A percentile compares a stretch with the other conserved stretches of the same genome.
Conservation (phyloP, 2,329 filamentous ascomycete species). For the Raffaelea albimanens region DNA sequence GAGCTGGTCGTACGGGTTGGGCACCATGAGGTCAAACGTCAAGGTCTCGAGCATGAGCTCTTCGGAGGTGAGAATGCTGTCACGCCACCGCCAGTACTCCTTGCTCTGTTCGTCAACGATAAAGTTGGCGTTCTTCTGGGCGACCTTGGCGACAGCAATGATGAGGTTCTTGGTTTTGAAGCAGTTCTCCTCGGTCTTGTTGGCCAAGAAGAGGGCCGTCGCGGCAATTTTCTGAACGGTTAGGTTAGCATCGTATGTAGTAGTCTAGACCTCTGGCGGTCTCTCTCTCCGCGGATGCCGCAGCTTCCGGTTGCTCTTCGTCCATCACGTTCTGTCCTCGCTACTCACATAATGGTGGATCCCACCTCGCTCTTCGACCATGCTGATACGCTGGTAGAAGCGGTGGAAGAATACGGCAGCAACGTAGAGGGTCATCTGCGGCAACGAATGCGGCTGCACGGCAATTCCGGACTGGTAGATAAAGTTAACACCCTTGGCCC, state of each 20-base stretch:
- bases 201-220: slow-evolving; percentile 84
- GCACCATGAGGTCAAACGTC: slow-evolving; percentile 87
- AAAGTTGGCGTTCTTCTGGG: slow-evolving; percentile 85
- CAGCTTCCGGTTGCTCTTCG: too few species aligned
- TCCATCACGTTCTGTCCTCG: neutral
- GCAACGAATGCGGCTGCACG: slow-evolving; percentile 57
- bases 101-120: slow-evolving; percentile 94
- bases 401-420: slow-evolving; percentile 92
- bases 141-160: slow-evolving; percentile 85
- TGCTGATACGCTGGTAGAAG: slow-evolving; percentile 84
- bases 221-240: slow-evolving; percentile 66
- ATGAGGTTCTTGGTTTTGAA: slow-evolving; percentile 93
- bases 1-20: slow-evolving; percentile 77
- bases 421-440: slow-evolving; percentile 84
- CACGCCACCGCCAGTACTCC: slow-evolving; percentile 96
- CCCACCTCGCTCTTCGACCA: slow-evolving; percentile 65
- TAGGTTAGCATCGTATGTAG: too few species aligned
- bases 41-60: slow-evolving; percentile 84
- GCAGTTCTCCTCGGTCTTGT: slow-evolving; percentile 95
- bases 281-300: too few species aligned
- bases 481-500: slow-evolving; percentile 92
- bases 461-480: slow-evolving; percentile 90
- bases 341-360: slow-evolving; percentile 76
- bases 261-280: too few species aligned
- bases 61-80: slow-evolving; percentile 86